These are phyloP conservation scores for Epichloe uncinata DNA, from an alignment of 2,329 filamentous ascomycete genomes.

Conservation along the genomic window DNA sequence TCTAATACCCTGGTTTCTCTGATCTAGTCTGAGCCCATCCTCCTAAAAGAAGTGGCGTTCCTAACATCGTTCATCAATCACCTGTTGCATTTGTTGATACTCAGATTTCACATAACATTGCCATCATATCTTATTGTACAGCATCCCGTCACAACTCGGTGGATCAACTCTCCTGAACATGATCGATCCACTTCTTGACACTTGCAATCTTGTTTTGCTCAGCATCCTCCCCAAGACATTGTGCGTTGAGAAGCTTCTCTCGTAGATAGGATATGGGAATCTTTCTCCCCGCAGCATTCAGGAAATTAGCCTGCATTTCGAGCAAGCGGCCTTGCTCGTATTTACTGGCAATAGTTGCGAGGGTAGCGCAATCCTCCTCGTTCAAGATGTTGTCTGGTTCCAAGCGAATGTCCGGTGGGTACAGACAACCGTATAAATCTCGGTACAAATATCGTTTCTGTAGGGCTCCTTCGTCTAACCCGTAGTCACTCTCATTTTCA, in stretches of 20 bases:
- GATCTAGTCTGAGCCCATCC: too few relatives aligned
- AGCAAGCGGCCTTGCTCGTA: constrained; percentile 23
- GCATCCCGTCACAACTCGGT: too few relatives aligned
- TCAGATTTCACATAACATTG: too few relatives aligned
- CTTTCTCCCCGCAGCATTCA: constrained; percentile 29
- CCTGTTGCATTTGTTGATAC: too few relatives aligned
- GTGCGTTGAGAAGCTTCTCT: constrained; percentile 12
- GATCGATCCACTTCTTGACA: constrained; percentile 1
- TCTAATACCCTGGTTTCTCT: too few relatives aligned
- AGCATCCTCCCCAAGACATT: background rate
- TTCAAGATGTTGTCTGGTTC: constrained; percentile 14
- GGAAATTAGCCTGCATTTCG: constrained; percentile 31
- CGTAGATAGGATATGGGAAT: constrained; percentile 25
- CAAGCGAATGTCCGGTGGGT: constrained; percentile 13
- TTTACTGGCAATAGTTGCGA: constrained; percentile 22
- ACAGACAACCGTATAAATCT: constrained; percentile 18
- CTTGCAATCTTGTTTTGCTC: background rate
- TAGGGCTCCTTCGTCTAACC: constrained; percentile 8
- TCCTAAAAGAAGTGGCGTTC: too few relatives aligned
- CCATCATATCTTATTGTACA: too few relatives aligned
- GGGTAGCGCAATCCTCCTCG: constrained; percentile 20
- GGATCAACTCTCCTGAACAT: background rate
- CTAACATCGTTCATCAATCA: too few relatives aligned
- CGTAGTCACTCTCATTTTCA: constrained; percentile 1
- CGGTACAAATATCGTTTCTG: constrained; percentile 19